phyloP scores from a whole-genome alignment of 2,329 filamentous ascomycete genomes.

The Elsinoe fawcettii region DNA sequence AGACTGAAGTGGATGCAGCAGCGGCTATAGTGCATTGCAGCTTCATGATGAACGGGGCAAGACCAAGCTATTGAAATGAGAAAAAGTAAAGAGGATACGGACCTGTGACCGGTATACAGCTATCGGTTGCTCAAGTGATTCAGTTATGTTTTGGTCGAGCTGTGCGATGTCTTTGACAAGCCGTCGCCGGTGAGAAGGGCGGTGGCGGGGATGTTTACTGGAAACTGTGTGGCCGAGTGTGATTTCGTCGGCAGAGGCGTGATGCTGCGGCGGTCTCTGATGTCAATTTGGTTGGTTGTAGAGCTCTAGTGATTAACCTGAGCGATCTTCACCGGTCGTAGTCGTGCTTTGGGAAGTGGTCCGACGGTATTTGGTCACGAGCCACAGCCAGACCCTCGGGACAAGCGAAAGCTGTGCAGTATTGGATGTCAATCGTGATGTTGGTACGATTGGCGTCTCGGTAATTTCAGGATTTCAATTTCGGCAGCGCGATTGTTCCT shows the following conservation, averaged over 20 bases:
- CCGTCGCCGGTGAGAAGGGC: background rate
- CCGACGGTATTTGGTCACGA: background rate
- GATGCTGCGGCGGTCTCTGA: background rate
- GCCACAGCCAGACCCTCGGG: background rate
- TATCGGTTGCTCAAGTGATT: background rate
- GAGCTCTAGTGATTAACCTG: background rate
- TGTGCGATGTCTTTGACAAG: background rate
- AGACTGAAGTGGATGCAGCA: background rate
- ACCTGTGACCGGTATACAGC: background rate
- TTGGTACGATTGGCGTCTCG: background rate
- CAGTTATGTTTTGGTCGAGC: background rate
- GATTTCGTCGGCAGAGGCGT: background rate
- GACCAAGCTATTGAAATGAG: background rate
- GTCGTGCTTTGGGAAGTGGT: conserved; percentile 1
- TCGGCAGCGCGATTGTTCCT: background rate
- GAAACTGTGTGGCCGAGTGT: background rate
- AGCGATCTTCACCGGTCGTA: background rate
- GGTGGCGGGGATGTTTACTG: background rate
- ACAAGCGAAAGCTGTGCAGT: background rate
- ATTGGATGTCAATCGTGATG: background rate
- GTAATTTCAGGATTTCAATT: background rate
- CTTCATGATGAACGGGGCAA: conserved; percentile 5
- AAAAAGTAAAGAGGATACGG: background rate
- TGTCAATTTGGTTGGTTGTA: background rate
- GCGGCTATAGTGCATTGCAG: conserved; percentile 4